A percentile compares a stretch with the other conserved stretches of the same genome.
Evolutionary conservation across 2,329 filamentous ascomycete genomes (phyloP).

Genomic region (Calonectria montana): DNA sequence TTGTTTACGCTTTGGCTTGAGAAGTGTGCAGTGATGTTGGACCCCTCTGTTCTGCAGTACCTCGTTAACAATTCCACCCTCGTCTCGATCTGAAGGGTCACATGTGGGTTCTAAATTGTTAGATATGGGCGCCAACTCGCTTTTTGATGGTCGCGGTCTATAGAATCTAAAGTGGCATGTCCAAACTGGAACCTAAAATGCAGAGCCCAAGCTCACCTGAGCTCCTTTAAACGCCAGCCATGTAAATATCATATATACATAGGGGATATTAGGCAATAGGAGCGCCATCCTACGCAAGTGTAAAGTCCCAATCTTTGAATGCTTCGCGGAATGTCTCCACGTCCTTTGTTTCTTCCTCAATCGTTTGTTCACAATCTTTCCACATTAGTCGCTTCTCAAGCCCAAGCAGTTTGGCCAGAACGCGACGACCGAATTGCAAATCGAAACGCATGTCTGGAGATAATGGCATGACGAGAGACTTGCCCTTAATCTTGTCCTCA

Average conservation of each 20-base stretch:
- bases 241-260: conserved; percentile 12
- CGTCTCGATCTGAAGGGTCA: neutral
- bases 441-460: conserved; percentile 82
- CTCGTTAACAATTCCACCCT: neutral
- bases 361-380: conserved; percentile 83
- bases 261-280: conserved; percentile 23
- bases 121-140: neutral
- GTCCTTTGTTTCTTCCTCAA: conserved; percentile 83
- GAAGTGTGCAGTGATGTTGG: neutral
- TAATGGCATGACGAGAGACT: conserved; percentile 78
- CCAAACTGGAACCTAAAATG: neutral
- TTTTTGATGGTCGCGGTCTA: neutral
- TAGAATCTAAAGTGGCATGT: neutral
- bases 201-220: neutral
- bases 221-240: conserved; percentile 33
- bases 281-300: conserved; percentile 48
- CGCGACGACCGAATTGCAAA: conserved; percentile 87
- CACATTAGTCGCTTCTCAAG: conserved; percentile 84
- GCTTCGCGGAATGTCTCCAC: conserved; percentile 82
- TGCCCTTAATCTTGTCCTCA: conserved; percentile 67
- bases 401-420: conserved; percentile 87
- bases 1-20: neutral
- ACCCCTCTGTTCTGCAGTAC: neutral
- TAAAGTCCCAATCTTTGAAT: conserved; percentile 91
- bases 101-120: neutral